Base-by-base conservation (phyloP, 345 rosid genomes). In the Euphorbia lathyris region DNA sequence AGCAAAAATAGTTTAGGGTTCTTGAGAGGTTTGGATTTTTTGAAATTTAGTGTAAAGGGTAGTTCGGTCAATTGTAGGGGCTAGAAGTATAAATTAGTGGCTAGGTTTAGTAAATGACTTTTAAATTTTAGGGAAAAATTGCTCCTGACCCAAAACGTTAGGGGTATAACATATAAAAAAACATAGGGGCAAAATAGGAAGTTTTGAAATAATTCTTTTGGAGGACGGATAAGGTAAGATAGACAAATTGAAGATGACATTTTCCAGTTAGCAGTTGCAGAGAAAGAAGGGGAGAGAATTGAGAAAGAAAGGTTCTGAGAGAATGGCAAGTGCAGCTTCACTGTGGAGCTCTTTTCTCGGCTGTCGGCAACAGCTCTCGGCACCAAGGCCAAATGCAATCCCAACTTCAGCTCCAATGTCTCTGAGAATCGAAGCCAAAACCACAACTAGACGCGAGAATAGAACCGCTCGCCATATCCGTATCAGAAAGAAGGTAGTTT, bases 391-490 rank as follows among this genome's bases (percentile, higher is more conserved):
- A 2, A 63, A 47, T 14, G 40, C 56, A n/a, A 43, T 27, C 14
- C 66, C 56, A 12, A 71, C 19, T 34, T 60, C 62, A 63, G 45
- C 55, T 9, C 69, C 66, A 16, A 67, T 9, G 30, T 23, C 45
- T n/a, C 12, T 57, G 4, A 68, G 20, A 0, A 72, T 94, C n/a
- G 84, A 82, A 80, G 87, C 99, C 63, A 90, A 85, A 76, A 65
- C 82, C 82, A 75, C 73, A 71, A 88, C 91, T 75, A 81, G 96
- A 52, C 80, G 71, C 13, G 91, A 91, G 45, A 85, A 95, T 82
- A 70, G 97, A 70, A 78, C 77, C 23, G 97, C 99, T 58, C 97
- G 97, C 69, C 99, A 95, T 75, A 27, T 80, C 67, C 97, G 97
- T 32, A 71, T 95, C 83, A 85, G 99, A 67, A 95, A 95, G 90